Base-by-base conservation (phyloP, 2,329 filamentous ascomycete species). In the Hymenotorrendiella dingleyae region DNA sequence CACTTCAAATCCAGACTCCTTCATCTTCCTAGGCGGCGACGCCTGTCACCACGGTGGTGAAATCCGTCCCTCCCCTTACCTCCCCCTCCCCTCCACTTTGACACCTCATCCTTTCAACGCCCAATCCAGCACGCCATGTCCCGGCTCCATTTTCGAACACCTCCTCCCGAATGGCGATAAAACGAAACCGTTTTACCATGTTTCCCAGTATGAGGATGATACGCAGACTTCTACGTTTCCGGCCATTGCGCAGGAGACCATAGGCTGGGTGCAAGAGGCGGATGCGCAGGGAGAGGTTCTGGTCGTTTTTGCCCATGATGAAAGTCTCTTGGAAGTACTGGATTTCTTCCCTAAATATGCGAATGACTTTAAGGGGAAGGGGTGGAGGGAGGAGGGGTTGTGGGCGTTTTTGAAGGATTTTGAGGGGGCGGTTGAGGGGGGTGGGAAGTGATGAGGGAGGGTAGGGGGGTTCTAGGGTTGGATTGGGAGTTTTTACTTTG, bases 391-490 rank as follows among this genome's bases (percentile, higher is more conserved):
- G 36, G 67, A 70, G 47, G 58, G 58, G 1, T 58, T 66, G 24
- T 79, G 73, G 67, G 53, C 62, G 40, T 78, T 77, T 52, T 55
- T 78, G 51, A 64, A 59, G 24, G 73, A 76, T 45, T 74, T 73
- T 49, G 62, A 66, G 6, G 56, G 61, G 21, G 70, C 67, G 0
- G 60, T 72, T 10, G 34, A 52, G 24, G 20, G 10, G 10, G 6
- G n/a, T n/a, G 22, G 14, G n/a, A 32, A 28, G 21, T 12, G 17
- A 9, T 11, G 20, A 22, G 9, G 33, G 22, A 29, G 19, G 19
- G 28, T 17, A 30, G 19, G n/a, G 19, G 27, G n/a, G 12, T 8
- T 6, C 27, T 30, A n/a, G n/a, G n/a, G n/a, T n/a, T n/a, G n/a
- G n/a, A n/a, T n/a, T n/a, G n/a, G n/a, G n/a, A n/a, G n/a, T n/a